phyloP scores from a whole-genome alignment of 2,329 filamentous ascomycete species.

The Paradendryphiella salina region DNA sequence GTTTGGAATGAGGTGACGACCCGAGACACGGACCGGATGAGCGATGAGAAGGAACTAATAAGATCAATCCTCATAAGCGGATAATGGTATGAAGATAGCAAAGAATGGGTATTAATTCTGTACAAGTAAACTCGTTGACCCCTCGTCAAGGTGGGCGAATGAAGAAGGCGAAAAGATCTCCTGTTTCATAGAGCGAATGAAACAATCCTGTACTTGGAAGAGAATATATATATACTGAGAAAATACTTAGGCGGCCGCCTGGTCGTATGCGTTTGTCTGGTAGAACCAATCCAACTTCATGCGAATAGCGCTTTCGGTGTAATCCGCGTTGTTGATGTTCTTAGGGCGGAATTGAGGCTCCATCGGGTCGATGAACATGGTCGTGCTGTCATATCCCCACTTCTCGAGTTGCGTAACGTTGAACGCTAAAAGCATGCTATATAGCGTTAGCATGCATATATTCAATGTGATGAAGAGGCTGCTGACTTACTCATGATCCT shows the following conservation, averaged over 20 bases:
- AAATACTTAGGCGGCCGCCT: slow-evolving; percentile 4
- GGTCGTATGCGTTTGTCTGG: slow-evolving; percentile 38
- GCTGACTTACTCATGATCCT: slow-evolving; percentile 46
- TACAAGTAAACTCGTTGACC: no score
- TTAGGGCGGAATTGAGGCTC: slow-evolving; percentile 35
- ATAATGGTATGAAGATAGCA: no score
- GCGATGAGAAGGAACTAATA: background rate
- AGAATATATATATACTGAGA: background rate
- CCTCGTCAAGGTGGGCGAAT: background rate
- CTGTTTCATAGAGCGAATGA: background rate
- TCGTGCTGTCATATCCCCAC: slow-evolving; percentile 40
- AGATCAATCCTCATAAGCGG: background rate
- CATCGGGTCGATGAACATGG: slow-evolving; percentile 41
- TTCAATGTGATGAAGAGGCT: no score
- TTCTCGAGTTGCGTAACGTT: slow-evolving; percentile 47
- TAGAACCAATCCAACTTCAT: slow-evolving; percentile 40
- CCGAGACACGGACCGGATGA: slow-evolving; percentile 6
- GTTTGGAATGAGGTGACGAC: slow-evolving; percentile 11
- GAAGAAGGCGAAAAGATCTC: background rate
- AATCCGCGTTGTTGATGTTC: slow-evolving; percentile 28
- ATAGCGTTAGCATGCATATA: slow-evolving; percentile 5
- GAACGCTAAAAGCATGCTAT: slow-evolving; percentile 50
- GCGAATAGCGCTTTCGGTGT: slow-evolving; percentile 30
- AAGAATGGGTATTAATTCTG: background rate
- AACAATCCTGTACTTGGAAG: background rate